Percentiles rank a stretch among this genome's conserved stretches.
These are phyloP conservation scores for Cyclaneusma minus DNA, from an alignment of 2,329 filamentous ascomycete species.

Conservation along the genomic window DNA sequence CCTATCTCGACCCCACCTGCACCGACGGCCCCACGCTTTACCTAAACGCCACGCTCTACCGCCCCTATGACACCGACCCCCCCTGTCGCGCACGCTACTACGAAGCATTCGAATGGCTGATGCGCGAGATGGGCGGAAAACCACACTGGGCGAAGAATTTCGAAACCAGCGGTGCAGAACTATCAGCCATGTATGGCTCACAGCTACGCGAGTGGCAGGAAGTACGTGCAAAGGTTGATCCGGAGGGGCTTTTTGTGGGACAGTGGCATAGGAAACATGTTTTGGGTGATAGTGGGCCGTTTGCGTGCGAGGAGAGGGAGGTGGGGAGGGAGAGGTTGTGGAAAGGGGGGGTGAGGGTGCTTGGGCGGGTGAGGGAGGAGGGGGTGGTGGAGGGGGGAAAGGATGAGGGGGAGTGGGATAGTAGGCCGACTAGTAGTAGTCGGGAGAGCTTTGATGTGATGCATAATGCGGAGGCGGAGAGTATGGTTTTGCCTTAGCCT, in stretches of 20 bases:
- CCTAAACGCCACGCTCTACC: slow-evolving; percentile 79
- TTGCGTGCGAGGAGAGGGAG: slow-evolving; percentile 16
- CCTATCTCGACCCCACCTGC: slow-evolving; percentile 59
- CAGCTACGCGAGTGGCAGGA: slow-evolving; percentile 50
- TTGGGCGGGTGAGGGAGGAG: slow-evolving; percentile 2
- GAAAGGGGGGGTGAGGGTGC: slow-evolving; percentile 11
- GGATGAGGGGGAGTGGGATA: slow-evolving; percentile 4
- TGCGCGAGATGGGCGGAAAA: slow-evolving; percentile 67
- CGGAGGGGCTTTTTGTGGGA: slow-evolving; percentile 75
- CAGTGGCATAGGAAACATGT: slow-evolving; percentile 74
- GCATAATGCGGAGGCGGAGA: slow-evolving; percentile 25
- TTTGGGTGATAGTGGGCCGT: slow-evolving; percentile 19
- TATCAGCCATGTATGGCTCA: slow-evolving; percentile 54
- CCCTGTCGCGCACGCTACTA: slow-evolving; percentile 68
- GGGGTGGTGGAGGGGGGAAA: slow-evolving; percentile 1
- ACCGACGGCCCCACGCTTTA: slow-evolving; percentile 62
- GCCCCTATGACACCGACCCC: slow-evolving; percentile 65
- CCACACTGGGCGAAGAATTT: slow-evolving; percentile 97
- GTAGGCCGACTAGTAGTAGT: slow-evolving; percentile 18
- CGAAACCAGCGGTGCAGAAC: slow-evolving; percentile 38
- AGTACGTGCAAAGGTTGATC: slow-evolving; percentile 56
- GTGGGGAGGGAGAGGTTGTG: slow-evolving; percentile 9
- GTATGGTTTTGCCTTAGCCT: no score
- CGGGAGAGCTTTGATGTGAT: slow-evolving; percentile 31
- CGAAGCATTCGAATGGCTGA: slow-evolving; percentile 78